A percentile compares a stretch with the other conserved stretches of the same genome.
Conservation (phyloP, 768 basidiomycete genomes). For the Hemileccinum rubropunctum region DNA sequence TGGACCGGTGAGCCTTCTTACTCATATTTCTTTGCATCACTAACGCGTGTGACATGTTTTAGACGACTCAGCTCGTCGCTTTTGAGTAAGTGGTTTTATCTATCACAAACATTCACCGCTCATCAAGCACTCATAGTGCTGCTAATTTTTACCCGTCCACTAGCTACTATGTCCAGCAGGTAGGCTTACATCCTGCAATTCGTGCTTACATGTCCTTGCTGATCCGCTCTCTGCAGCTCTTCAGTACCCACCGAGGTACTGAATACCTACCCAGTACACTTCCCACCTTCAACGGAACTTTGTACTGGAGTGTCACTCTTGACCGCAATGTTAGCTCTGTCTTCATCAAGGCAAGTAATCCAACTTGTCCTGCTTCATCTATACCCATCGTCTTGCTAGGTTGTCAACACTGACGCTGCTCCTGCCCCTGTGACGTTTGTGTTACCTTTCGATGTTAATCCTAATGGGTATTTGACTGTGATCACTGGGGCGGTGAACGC, state of each 20-base stretch:
- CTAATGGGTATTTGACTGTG: conserved; percentile 44
- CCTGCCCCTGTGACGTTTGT: conserved; percentile 44
- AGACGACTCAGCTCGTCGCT: conserved; percentile 52
- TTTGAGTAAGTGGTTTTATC: conserved; percentile 52
- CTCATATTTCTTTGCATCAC: too few species aligned
- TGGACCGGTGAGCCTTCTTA: too few species aligned
- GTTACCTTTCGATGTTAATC: conserved; percentile 50
- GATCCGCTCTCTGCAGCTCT: conserved; percentile 42
- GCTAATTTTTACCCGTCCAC: conserved; percentile 52
- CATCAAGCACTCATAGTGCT: conserved; percentile 44
- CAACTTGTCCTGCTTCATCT: too few species aligned
- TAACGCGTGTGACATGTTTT: too few species aligned
- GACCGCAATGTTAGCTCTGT: conserved; percentile 28
- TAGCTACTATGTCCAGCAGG: conserved; percentile 60
- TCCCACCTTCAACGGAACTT: conserved; percentile 43
- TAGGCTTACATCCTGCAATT: too few species aligned
- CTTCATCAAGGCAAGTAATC: conserved; percentile 50
- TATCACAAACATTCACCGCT: too few species aligned
- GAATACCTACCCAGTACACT: conserved; percentile 61
- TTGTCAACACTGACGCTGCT: conserved; percentile 46
- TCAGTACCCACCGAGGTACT: conserved; percentile 58
- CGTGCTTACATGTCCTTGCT: neutral
- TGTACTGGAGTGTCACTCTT: conserved; percentile 59
- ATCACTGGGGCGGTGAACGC: conserved; percentile 45
- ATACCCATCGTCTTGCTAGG: conserved; percentile 27